A percentile compares a stretch with the other conserved stretches of the same genome.
These are phyloP conservation scores for Fusarium metavorans DNA, from an alignment of 2,329 filamentous ascomycete species.

Conservation along the genomic window DNA sequence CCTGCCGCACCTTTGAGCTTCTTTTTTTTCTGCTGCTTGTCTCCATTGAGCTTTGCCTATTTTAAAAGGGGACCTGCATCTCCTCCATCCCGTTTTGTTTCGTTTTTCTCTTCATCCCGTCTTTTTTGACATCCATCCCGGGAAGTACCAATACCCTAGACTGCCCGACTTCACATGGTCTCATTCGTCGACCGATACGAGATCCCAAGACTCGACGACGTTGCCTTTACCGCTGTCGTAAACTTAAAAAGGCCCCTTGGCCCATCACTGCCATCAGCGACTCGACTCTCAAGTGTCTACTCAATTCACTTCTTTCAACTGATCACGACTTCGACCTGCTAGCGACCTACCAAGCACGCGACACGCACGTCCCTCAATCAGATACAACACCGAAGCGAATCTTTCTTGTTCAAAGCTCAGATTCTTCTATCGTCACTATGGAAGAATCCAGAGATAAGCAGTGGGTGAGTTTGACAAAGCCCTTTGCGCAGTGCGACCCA, in stretches of 20 bases:
- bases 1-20: constrained; percentile 24
- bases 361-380: not conserved
- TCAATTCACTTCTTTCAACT: not conserved
- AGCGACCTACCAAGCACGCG: not conserved
- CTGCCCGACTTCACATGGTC: not conserved
- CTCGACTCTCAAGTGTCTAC: not conserved
- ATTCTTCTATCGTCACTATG: constrained; percentile 25
- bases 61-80: constrained; percentile 31
- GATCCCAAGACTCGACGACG: not conserved
- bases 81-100: constrained; percentile 16
- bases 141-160: not conserved
- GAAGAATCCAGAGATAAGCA: constrained; percentile 57
- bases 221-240: not conserved
- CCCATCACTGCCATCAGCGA: not conserved
- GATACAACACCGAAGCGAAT: not conserved
- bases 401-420: constrained; percentile 5
- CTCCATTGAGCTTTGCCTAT: constrained; percentile 11
- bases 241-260: not conserved
- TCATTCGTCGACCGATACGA: constrained; percentile 6
- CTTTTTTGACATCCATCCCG: constrained; percentile 5
- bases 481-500: constrained; percentile 20
- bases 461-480: constrained; percentile 56
- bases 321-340: not conserved
- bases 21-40: constrained; percentile 1
- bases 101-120: constrained; percentile 2